Conservation (phyloP, 1,284 basidiomycete species). For the Neonothopanus nambi region DNA sequence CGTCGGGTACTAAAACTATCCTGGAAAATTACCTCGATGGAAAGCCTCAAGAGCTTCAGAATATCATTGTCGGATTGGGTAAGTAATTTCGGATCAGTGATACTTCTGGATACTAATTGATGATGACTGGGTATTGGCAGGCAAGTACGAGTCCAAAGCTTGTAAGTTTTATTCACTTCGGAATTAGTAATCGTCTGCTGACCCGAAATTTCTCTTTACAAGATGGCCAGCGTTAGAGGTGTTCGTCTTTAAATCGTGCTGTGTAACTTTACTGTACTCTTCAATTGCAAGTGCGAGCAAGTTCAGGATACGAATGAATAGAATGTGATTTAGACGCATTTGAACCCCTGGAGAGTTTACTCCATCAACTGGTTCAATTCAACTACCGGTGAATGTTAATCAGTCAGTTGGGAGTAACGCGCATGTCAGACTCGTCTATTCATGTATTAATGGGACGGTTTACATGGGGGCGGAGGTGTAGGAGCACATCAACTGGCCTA, state of each 20-base stretch:
- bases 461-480: too few species aligned
- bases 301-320: too few species aligned
- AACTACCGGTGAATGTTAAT: too few species aligned
- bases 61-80: slow-evolving; percentile 71
- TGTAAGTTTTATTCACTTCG: slow-evolving; percentile 41
- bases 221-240: slow-evolving; percentile 46
- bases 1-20: slow-evolving; percentile 78
- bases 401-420: too few species aligned
- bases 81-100: background rate
- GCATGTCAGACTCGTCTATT: too few species aligned
- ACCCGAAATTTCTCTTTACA: background rate
- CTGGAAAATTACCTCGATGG: slow-evolving; percentile 74
- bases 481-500: too few species aligned
- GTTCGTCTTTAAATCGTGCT: background rate
- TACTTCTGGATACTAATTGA: slow-evolving; percentile 74
- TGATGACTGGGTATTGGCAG: slow-evolving; percentile 38
- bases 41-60: slow-evolving; percentile 72
- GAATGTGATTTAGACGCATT: too few species aligned
- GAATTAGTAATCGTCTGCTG: background rate
- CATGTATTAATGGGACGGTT: too few species aligned
- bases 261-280: background rate
- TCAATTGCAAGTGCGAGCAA: too few species aligned
- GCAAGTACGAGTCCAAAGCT: slow-evolving; percentile 64
- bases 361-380: too few species aligned
- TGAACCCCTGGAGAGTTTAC: too few species aligned